phyloP scores from a whole-genome alignment of 371 early-diverging fungal species.

The Lichtheimia corymbifera region DNA sequence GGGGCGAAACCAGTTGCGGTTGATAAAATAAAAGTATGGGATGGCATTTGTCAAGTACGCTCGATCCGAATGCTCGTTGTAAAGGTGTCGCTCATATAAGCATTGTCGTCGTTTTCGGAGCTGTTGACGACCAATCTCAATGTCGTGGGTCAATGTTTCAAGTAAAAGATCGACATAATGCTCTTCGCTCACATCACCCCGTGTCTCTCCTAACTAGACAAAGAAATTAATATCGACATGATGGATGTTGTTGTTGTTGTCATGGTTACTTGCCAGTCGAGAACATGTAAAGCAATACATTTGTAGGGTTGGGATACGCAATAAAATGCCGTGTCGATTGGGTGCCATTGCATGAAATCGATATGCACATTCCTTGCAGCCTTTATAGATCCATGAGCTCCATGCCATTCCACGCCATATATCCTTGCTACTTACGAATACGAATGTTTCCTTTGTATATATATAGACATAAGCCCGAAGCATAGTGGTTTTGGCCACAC shows the following conservation, averaged over 20 bases:
- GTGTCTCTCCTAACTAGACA: constrained; percentile 39
- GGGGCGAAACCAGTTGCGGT: constrained; percentile 42
- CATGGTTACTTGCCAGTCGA: constrained; percentile 29
- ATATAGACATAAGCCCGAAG: constrained; percentile 24
- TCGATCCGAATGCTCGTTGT: constrained; percentile 35
- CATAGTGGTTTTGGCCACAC: constrained; percentile 32
- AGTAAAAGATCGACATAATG: constrained; percentile 36
- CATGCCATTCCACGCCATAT: background rate
- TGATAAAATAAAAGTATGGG: constrained; percentile 37
- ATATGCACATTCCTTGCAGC: constrained; percentile 50
- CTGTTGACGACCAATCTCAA: constrained; percentile 32
- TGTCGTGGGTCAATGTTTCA: constrained; percentile 35
- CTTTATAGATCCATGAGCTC: constrained; percentile 11
- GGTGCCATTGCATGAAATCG: constrained; percentile 36
- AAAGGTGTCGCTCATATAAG: constrained; percentile 35
- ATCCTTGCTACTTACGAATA: constrained; percentile 27
- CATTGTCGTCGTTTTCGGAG: constrained; percentile 35
- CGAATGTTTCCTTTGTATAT: constrained; percentile 44
- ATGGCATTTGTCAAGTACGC: constrained; percentile 17
- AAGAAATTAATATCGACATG: background rate
- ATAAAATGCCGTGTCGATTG: constrained; percentile 42
- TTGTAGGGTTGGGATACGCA: constrained; percentile 46
- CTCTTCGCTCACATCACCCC: constrained; percentile 47
- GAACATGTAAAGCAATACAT: constrained; percentile 49
- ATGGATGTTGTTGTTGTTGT: background rate